Base-by-base conservation (phyloP, 1,139 yeast genomes). In the Scheffersomyces parashehatae region DNA sequence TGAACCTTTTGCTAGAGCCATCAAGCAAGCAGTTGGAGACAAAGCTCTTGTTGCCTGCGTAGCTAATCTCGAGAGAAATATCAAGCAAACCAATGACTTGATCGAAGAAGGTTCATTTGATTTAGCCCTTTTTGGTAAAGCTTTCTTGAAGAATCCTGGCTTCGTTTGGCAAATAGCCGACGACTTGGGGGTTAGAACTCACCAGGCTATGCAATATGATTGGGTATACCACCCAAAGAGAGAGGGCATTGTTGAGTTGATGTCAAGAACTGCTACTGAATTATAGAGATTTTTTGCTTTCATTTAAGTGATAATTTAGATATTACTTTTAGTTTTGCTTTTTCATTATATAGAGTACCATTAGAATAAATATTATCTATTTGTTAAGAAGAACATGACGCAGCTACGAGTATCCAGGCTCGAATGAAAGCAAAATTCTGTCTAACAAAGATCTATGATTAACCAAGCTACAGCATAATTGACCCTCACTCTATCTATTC, bases 141-240 rank as follows among this genome's bases (percentile, higher is more conserved):
- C 62, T 8, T 77, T 77, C 51, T 60, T 81, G 47, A 67, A 65
- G 46, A 67, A 75, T 49, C 83, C 84, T 2, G 78, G 75, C 24
- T 65, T 78, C 38, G 77, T 69, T 7, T 69, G 73, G 61, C 52
- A 58, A 3, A 75, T 79, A 70, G 85, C 85, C 2, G 73, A 75
- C 39, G 70, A 75, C 38, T 62, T 79, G 40, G 75, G 64, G 2
- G 73, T 78, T 37, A 58, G 64, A 39, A 55, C 75, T 10, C 63
- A 73, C 44, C 64, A 67, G 50, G 63, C 76, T 5, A 53, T 60
- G 36, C 77, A 75, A 47, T 65, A 64, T 42, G 70, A 64, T 3
- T 70, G 73, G 68, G 44, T 40, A 14, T 41, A 36, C 30, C 24
- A 36, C 26, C 38, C 40, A 14, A 35, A 39, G 30, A 36, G 32